A percentile compares a stretch with the other conserved stretches of the same genome.
These are phyloP conservation scores for Aspergillus cejpii DNA, from an alignment of 2,329 filamentous ascomycete species.

Conservation along the genomic window DNA sequence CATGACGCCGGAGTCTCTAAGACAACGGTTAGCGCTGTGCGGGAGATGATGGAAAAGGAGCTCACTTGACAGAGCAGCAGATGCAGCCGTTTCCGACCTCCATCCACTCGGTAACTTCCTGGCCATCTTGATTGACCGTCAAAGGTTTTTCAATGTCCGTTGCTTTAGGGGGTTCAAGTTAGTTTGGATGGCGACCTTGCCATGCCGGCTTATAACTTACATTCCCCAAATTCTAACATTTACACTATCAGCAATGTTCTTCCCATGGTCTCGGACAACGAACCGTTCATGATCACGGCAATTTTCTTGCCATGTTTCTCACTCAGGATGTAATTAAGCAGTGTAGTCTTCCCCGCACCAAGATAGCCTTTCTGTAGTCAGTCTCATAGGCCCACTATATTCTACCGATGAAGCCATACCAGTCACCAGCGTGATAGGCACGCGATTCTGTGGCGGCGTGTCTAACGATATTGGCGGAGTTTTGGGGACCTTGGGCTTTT, in stretches of 20 bases:
- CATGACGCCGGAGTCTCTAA: conserved; percentile 80
- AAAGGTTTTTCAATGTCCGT: conserved; percentile 93
- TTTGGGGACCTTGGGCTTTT: conserved; percentile 18
- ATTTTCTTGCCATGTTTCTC: conserved; percentile 96
- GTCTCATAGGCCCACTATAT: conserved; percentile 1
- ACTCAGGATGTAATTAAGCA: conserved; percentile 92
- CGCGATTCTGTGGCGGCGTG: conserved; percentile 31
- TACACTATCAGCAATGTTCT: neutral
- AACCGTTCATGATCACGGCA: conserved; percentile 91
- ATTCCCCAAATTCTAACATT: conserved; percentile 67
- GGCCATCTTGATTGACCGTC: conserved; percentile 76
- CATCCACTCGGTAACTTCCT: conserved; percentile 87
- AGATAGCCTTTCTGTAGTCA: conserved; percentile 64
- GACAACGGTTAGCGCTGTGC: neutral
- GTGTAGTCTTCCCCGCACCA: conserved; percentile 88
- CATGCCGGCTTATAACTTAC: conserved; percentile 44
- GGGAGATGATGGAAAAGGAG: neutral
- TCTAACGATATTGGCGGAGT: conserved; percentile 22
- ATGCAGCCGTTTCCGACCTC: conserved; percentile 95
- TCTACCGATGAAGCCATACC: conserved; percentile 29
- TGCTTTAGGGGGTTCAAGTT: conserved; percentile 46
- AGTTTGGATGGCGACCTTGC: conserved; percentile 1
- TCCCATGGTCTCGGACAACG: conserved; percentile 20
- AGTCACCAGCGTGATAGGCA: conserved; percentile 48
- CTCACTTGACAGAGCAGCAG: conserved; percentile 90